Percentiles rank a stretch among this genome's conserved stretches.
phyloP scores from a whole-genome alignment of 1,284 basidiomycete genomes.

The Malassezia caprae region DNA sequence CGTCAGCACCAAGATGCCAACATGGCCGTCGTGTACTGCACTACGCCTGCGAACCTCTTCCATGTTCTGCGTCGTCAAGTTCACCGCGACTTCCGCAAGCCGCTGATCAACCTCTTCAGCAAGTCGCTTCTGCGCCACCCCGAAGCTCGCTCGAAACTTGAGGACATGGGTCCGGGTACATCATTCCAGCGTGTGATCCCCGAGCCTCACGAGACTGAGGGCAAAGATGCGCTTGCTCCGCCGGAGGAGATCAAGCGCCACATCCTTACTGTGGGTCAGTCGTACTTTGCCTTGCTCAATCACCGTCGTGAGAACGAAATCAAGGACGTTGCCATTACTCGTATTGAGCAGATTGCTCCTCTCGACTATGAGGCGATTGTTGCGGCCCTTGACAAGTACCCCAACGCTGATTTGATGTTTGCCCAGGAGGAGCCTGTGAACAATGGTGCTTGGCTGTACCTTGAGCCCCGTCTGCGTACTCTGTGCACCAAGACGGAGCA shows the following conservation, averaged over 20 bases:
- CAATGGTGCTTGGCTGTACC: constrained; percentile 63
- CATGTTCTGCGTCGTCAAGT: constrained; percentile 48
- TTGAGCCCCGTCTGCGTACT: constrained; percentile 61
- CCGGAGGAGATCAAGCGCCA: constrained; percentile 83
- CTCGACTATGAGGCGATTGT: constrained; percentile 71
- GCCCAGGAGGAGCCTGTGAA: constrained; percentile 86
- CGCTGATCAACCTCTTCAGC: constrained; percentile 77
- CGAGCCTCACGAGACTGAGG: constrained; percentile 61
- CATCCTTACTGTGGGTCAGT: constrained; percentile 71
- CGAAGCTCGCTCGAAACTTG: constrained; percentile 70
- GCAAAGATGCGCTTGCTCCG: constrained; percentile 56
- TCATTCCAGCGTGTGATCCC: constrained; percentile 88
- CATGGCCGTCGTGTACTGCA: constrained; percentile 96
- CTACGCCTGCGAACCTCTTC: constrained; percentile 51
- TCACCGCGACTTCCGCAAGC: constrained; percentile 47
- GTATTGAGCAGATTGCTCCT: constrained; percentile 86
- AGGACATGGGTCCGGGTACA: constrained; percentile 79
- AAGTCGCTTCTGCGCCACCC: constrained; percentile 91
- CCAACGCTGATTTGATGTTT: constrained; percentile 83
- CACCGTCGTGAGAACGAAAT: constrained; percentile 50
- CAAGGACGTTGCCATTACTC: constrained; percentile 84
- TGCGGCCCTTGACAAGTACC: constrained; percentile 65
- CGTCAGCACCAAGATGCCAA: constrained; percentile 98
- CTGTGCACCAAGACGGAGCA: constrained; percentile 51
- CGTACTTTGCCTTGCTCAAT: constrained; percentile 74